Base-by-base conservation (phyloP, 1,139 yeast species). In the Pneumocystis sp. region DNA sequence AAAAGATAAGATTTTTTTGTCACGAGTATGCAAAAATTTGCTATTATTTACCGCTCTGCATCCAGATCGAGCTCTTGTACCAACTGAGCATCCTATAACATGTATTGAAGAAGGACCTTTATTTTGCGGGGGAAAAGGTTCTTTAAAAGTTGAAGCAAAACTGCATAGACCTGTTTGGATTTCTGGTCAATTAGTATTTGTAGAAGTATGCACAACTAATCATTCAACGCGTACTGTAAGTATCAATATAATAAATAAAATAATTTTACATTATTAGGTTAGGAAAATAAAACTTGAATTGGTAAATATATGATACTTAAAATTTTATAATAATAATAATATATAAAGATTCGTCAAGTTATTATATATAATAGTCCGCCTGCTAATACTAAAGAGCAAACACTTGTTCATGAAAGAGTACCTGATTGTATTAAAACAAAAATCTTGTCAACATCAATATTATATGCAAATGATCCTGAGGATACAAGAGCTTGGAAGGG, bases 101-200 rank as follows among this genome's bases (percentile, higher is more conserved):
- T 62, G 63, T 12, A 37, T 60, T 29, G 65, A 63, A 34, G 67
- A 65, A 31, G 63, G 66, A 19, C 59, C 39, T 40, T 40, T 63
- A 12, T 35, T 62, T n/a, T 63, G 64, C 59, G 67, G 67, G 3
- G 67, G 67, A 42, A 61, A 63, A 35, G 65, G 63, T 5, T 62
- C 65, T 15, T 44, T 65, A 35, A 65, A 63, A n/a, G 62, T 65
- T 17, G 67, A 63, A 31, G 67, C 67, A 15, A 63, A 64, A 25
- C 59, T 63, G 10, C 67, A 65, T 44, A 59, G 67, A 25, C 63
- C 67, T 12, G 40, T 61, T 8, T 65, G 67, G 67, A 65, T 65
- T 44, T 63, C 67, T 5, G 67, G 67, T 19, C 67, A 65, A 42
- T 40, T 50, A 5, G 66, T 62, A 15, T 65, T 45, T 57, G 67